phyloP scores from a whole-genome alignment of 2,329 filamentous ascomycete genomes.

The Apiospora marii region DNA sequence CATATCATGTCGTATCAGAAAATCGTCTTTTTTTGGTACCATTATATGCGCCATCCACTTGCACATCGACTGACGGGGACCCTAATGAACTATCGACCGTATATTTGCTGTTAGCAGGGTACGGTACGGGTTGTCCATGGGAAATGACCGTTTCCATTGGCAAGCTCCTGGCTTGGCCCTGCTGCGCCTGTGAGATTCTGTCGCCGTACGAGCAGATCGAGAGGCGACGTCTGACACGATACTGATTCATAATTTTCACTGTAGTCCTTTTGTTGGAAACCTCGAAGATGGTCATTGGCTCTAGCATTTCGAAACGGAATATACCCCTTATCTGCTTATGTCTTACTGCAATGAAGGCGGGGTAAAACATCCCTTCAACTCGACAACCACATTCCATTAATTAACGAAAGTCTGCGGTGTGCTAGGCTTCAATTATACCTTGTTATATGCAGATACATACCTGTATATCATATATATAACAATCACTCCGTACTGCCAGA shows the following conservation, averaged over 20 bases:
- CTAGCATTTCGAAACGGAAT: too few species aligned
- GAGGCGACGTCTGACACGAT: background rate
- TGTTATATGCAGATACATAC: too few species aligned
- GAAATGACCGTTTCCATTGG: background rate
- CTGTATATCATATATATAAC: too few species aligned
- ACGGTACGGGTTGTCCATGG: background rate
- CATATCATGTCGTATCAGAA: background rate
- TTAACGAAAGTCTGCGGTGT: background rate
- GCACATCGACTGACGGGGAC: background rate
- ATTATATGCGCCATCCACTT: conserved; percentile 3
- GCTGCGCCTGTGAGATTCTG: background rate
- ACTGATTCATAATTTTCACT: background rate
- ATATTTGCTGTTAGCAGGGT: background rate
- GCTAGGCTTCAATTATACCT: background rate
- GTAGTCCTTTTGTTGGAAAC: background rate
- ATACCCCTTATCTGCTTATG: background rate
- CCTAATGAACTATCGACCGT: background rate
- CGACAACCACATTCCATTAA: background rate
- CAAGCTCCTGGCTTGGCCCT: background rate
- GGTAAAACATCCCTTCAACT: background rate
- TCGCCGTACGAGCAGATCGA: background rate
- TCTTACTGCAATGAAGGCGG: background rate
- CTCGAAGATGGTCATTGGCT: background rate
- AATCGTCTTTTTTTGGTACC: background rate
- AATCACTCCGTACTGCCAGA: background rate